Evolutionary conservation across 805 yeast species (phyloP).

Genomic region (Pichia heedii): DNA sequence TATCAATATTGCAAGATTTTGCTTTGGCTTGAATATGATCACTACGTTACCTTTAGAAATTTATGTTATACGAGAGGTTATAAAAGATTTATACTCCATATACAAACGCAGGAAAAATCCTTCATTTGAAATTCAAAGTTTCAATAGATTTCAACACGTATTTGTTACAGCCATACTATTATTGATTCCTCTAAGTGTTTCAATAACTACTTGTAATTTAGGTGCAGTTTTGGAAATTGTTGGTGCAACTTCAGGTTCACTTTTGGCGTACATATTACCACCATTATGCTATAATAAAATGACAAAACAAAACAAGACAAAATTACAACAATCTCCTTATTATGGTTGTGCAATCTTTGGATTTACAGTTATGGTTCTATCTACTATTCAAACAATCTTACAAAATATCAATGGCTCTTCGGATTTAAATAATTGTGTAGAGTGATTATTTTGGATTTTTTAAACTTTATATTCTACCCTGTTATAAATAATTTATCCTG

Average conservation of each 20-base stretch:
- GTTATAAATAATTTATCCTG: too few species aligned
- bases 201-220: constrained; percentile 75
- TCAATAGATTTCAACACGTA: constrained; percentile 43
- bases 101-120: constrained; percentile 17
- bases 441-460: constrained; percentile 5
- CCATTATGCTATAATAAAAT: constrained; percentile 73
- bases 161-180: constrained; percentile 58
- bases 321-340: constrained; percentile 44
- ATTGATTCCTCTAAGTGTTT: constrained; percentile 60
- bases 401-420: constrained; percentile 31
- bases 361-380: constrained; percentile 61
- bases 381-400: constrained; percentile 66
- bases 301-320: constrained; percentile 36
- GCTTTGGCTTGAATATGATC: constrained; percentile 87
- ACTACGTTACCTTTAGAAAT: constrained; percentile 88
- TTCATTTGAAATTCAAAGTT: constrained; percentile 15
- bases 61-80: constrained; percentile 81
- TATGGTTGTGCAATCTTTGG: constrained; percentile 65
- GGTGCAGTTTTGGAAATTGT: constrained; percentile 85
- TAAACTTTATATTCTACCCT: not conserved
- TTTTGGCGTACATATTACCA: constrained; percentile 88
- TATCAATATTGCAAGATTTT: constrained; percentile 80
- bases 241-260: constrained; percentile 88
- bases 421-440: constrained; percentile 42
- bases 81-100: constrained; percentile 47